A percentile compares a stretch with the other conserved stretches of the same genome.
Evolutionary conservation across 1,284 basidiomycete species (phyloP).

Genomic region (Cutaneotrichosporon cutaneum): DNA sequence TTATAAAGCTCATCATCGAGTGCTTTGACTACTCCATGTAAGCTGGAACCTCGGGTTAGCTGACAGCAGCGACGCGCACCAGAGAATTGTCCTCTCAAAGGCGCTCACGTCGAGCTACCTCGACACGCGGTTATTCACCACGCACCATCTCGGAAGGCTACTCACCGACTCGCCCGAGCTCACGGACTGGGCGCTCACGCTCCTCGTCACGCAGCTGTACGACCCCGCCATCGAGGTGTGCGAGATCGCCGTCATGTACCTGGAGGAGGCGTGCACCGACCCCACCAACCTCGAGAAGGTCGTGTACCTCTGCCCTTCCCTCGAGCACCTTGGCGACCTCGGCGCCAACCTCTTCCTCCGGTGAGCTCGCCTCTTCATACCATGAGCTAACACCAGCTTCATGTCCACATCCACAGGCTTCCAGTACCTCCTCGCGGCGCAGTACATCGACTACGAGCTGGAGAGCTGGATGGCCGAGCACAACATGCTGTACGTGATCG

Average conservation of each 20-base stretch:
- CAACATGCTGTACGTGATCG: constrained; percentile 51
- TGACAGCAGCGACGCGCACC: constrained; percentile 74
- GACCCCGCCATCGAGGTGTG: constrained; percentile 87
- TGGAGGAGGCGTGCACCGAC: constrained; percentile 85
- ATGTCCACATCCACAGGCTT: constrained; percentile 93
- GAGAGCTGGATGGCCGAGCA: constrained; percentile 82
- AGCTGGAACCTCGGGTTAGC: not conserved
- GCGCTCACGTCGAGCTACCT: constrained; percentile 88
- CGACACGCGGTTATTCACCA: constrained; percentile 84
- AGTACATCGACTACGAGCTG: constrained; percentile 92
- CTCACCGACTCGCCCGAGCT: constrained; percentile 58
- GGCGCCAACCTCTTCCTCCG: constrained; percentile 84
- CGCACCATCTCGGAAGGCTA: constrained; percentile 78
- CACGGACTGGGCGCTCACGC: constrained; percentile 75
- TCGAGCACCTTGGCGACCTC: constrained; percentile 92
- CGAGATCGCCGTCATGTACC: constrained; percentile 79
- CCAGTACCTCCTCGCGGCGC: constrained; percentile 82
- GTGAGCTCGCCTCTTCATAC: constrained; percentile 56
- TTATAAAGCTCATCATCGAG: constrained; percentile 86
- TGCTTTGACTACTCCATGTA: constrained; percentile 87
- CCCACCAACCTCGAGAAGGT: constrained; percentile 82
- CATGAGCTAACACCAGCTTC: constrained; percentile 55
- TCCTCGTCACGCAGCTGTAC: constrained; percentile 92
- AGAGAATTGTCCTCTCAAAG: constrained; percentile 86
- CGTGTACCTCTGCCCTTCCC: constrained; percentile 87